Percentiles rank a stretch among this genome's conserved stretches.
These are phyloP conservation scores for Neurospora sp. DNA, from an alignment of 495 filamentous ascomycete species.

Conservation along the genomic window DNA sequence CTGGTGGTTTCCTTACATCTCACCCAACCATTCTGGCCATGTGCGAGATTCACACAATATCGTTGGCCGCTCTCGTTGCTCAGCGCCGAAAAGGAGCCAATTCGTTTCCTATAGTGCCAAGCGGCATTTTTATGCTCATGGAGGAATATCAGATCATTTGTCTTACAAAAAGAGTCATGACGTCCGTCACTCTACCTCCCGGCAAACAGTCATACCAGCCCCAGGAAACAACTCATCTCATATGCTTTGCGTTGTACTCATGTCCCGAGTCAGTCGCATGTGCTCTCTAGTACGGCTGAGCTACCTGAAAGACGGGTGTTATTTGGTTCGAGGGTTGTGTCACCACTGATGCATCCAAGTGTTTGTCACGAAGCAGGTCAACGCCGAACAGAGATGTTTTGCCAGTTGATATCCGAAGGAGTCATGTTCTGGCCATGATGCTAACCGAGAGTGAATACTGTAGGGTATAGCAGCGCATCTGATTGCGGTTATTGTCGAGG, in stretches of 20 bases:
- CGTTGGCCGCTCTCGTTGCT: slow-evolving; percentile 25
- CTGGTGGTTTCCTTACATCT: slow-evolving; percentile 19
- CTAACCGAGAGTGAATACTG: neutral
- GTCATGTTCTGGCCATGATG: neutral
- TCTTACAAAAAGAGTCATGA: neutral
- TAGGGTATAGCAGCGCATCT: slow-evolving; percentile 38
- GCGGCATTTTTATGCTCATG: slow-evolving; percentile 4
- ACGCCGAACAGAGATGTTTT: neutral
- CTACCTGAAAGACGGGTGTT: neutral
- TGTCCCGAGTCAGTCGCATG: neutral
- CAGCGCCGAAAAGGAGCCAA: neutral
- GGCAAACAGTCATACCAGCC: neutral
- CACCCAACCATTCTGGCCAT: slow-evolving; percentile 38
- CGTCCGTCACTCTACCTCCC: neutral
- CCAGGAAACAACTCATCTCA: neutral
- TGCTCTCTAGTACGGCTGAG: neutral
- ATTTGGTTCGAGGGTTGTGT: neutral
- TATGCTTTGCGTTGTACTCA: neutral
- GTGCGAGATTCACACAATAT: slow-evolving; percentile 26
- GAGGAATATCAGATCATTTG: neutral
- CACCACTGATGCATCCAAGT: neutral
- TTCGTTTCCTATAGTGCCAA: slow-evolving; percentile 9
- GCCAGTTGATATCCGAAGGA: neutral
- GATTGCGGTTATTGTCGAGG: slow-evolving; percentile 44
- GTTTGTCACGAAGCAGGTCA: neutral